Percentiles rank a stretch among this genome's conserved stretches.
phyloP scores from a whole-genome alignment of 345 rosid species.

The Brassica juncea region DNA sequence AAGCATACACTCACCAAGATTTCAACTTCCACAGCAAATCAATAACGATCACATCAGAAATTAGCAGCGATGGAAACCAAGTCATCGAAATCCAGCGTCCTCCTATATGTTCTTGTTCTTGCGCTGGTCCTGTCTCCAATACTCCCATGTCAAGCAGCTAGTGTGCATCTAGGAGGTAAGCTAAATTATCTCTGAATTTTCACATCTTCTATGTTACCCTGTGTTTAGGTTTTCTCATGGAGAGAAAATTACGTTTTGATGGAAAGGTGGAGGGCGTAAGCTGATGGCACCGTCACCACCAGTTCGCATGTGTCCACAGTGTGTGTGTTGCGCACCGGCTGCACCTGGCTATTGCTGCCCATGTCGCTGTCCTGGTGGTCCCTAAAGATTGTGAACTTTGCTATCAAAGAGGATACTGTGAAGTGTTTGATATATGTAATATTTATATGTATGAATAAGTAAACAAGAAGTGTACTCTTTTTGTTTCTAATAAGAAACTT shows the following conservation, averaged over 20 bases:
- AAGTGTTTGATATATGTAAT: neutral
- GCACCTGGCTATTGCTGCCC: conserved; percentile 36
- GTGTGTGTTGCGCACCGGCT: conserved; percentile 43
- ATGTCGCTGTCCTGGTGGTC: conserved; percentile 32
- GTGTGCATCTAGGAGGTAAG: conserved; percentile 29
- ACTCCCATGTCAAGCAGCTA: conserved; percentile 29
- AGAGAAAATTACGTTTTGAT: neutral
- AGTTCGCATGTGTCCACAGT: conserved; percentile 35
- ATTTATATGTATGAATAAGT: neutral
- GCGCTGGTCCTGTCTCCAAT: conserved; percentile 25
- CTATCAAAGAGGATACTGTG: neutral
- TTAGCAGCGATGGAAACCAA: conserved; percentile 18
- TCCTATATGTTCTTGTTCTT: conserved; percentile 26
- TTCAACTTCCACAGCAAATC: conserved; percentile 16
- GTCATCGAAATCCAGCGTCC: conserved; percentile 3
- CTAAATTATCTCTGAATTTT: neutral
- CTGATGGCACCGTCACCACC: conserved; percentile 40
- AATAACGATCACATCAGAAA: conserved; percentile 3
- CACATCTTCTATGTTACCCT: neutral
- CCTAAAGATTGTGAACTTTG: conserved; percentile 7
- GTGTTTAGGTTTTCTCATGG: neutral
- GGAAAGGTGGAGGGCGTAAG: conserved; percentile 39
- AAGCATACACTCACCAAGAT: neutral
- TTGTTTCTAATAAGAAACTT: conserved; percentile 7
- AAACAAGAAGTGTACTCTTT: neutral